Conservation (phyloP, 2,329 filamentous ascomycete genomes). For the Arthrobotrys megalospora region DNA sequence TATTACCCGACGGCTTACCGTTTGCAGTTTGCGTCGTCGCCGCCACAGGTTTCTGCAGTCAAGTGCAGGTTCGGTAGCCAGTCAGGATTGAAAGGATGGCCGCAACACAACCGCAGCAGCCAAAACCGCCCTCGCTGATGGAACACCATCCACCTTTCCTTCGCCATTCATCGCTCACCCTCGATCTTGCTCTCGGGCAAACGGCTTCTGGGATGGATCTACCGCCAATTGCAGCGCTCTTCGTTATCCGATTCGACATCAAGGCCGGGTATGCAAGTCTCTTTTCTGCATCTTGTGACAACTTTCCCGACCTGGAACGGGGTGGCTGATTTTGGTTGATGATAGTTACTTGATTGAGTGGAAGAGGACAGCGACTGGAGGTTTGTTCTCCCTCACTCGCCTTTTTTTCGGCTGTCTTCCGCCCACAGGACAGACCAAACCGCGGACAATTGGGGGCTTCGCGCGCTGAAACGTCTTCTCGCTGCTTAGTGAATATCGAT, state of each 20-base stretch:
- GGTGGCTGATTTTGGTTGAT: conserved; percentile 49
- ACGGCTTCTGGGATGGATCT: conserved; percentile 67
- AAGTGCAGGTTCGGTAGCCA: conserved; percentile 49
- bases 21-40: conserved; percentile 33
- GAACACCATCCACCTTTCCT: conserved; percentile 42
- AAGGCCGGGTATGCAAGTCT: conserved; percentile 79
- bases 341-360: conserved; percentile 84
- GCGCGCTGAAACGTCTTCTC: conserved; percentile 20
- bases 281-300: conserved; percentile 21
- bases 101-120: conserved; percentile 44
- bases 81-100: conserved; percentile 46
- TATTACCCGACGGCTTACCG: conserved; percentile 36
- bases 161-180: conserved; percentile 60
- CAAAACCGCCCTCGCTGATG: conserved; percentile 44
- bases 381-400: conserved; percentile 69
- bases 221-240: conserved; percentile 81
- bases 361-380: conserved; percentile 80
- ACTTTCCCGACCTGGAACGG: conserved; percentile 28
- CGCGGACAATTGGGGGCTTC: conserved; percentile 1
- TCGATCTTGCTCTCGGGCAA: conserved; percentile 62
- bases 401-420: conserved; percentile 24
- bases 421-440: not conserved
- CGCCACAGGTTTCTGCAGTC: not conserved
- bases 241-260: conserved; percentile 92
- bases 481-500: conserved; percentile 72